Evolutionary conservation across 148 eudicot species (phyloP).

Genomic region (Arctostaphylos glauca): DNA sequence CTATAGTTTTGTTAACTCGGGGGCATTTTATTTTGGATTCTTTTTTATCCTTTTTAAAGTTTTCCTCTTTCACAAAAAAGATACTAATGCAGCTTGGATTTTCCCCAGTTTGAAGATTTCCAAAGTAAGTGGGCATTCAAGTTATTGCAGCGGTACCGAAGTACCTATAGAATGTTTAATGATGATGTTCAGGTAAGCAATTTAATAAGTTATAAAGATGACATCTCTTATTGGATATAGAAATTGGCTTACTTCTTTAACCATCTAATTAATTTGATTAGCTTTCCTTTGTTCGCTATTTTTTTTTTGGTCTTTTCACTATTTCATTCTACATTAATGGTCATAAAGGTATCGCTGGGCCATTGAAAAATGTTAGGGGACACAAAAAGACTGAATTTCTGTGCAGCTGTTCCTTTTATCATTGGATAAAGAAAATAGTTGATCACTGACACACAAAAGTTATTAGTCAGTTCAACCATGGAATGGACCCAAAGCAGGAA

Average conservation of each 20-base stretch:
- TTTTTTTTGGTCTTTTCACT: too few relatives aligned
- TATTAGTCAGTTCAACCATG: neutral
- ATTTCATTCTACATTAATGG: neutral
- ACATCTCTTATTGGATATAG: neutral
- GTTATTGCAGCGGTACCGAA: constrained; percentile 87
- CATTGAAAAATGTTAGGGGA: neutral
- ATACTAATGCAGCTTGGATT: constrained; percentile 12
- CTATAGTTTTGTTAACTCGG: neutral
- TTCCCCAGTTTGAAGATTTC: constrained; percentile 91
- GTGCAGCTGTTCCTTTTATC: neutral
- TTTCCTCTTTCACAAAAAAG: neutral
- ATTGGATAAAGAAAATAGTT: neutral
- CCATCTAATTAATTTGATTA: neutral
- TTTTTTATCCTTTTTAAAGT: neutral
- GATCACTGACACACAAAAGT: neutral
- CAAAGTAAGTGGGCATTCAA: constrained; percentile 99
- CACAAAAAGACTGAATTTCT: neutral
- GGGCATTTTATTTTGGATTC: neutral
- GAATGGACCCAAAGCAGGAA: neutral
- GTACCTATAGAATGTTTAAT: constrained; percentile 90
- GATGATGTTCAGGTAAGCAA: constrained; percentile 89
- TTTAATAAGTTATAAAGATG: neutral
- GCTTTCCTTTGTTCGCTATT: neutral
- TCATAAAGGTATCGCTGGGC: neutral
- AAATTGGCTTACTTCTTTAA: neutral